These are phyloP conservation scores for Botrytis hyacinthi DNA, from an alignment of 2,329 filamentous ascomycete species.

Conservation along the genomic window DNA sequence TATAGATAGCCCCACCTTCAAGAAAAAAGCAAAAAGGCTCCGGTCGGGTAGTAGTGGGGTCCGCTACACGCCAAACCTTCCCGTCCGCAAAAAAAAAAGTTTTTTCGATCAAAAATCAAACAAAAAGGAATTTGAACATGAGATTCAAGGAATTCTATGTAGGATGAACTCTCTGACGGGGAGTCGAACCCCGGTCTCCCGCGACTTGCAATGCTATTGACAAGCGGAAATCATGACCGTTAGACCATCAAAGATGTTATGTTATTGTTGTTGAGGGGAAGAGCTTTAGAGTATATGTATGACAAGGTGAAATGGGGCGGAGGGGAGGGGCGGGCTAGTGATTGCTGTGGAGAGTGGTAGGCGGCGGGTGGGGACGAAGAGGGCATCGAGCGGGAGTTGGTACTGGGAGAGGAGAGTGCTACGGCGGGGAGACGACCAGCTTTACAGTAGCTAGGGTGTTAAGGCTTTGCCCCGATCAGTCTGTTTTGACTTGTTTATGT, in stretches of 20 bases:
- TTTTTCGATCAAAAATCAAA: background rate
- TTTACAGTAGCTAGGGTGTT: background rate
- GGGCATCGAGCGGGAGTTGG: background rate
- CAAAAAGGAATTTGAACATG: background rate
- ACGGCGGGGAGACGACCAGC: background rate
- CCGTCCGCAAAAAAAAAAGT: background rate
- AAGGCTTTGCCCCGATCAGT: background rate
- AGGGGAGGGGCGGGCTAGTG: background rate
- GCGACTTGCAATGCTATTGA: slow-evolving; percentile 28
- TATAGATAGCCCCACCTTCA: background rate
- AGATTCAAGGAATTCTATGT: background rate
- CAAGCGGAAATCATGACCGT: slow-evolving; percentile 41
- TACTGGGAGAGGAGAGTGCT: background rate
- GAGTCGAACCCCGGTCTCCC: slow-evolving; percentile 36
- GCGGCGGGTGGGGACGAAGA: background rate
- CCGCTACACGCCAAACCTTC: background rate
- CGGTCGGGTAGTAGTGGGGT: background rate
- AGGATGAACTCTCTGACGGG: slow-evolving; percentile 24
- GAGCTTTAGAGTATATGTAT: rapidly evolving
- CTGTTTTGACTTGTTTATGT: too few relatives aligned
- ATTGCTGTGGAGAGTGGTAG: background rate
- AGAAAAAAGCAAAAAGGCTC: background rate
- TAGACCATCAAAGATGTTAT: slow-evolving; percentile 38
- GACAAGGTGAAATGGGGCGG: rapidly evolving
- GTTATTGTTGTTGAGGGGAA: rapidly evolving